These are phyloP conservation scores for Annulohypoxylon bovei DNA, from an alignment of 495 filamentous ascomycete species.

Conservation along the genomic window DNA sequence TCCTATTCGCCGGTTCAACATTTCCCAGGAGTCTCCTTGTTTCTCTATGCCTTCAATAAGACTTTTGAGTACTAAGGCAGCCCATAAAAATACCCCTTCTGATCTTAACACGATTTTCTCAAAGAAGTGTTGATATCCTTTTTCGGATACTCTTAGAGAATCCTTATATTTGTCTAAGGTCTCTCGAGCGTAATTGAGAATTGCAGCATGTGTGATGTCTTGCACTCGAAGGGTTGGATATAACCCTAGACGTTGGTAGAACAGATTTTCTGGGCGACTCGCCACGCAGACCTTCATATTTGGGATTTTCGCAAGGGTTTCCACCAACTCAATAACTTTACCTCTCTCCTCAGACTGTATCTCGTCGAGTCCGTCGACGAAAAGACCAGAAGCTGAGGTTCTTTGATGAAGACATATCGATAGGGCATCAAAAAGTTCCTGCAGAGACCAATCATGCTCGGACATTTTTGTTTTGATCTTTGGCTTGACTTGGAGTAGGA, in stretches of 20 bases:
- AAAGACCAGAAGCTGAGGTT: neutral
- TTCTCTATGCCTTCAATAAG: slow-evolving; percentile 6
- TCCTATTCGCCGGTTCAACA: neutral
- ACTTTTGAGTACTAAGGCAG: slow-evolving; percentile 2
- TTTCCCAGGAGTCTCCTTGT: neutral
- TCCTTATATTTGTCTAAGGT: neutral
- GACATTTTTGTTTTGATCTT: neutral
- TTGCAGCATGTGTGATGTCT: neutral
- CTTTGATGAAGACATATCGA: neutral
- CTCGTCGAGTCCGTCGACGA: slow-evolving; percentile 20
- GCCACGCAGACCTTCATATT: slow-evolving; percentile 5
- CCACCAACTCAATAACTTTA: neutral
- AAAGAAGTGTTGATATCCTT: neutral
- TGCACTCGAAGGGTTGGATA: slow-evolving; percentile 9
- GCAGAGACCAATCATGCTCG: slow-evolving; percentile 6
- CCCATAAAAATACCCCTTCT: slow-evolving; percentile 26
- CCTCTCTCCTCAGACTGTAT: slow-evolving; percentile 7
- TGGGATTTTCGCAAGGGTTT: neutral
- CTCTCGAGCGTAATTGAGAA: neutral
- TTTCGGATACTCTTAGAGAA: neutral
- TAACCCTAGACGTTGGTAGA: neutral
- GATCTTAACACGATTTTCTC: neutral
- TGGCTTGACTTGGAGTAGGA: neutral
- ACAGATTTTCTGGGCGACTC: slow-evolving; percentile 9
- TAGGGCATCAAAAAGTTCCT: slow-evolving; percentile 1